Percentiles rank a stretch among this genome's conserved stretches.
Evolutionary conservation across 148 eudicot genomes (phyloP).

Genomic region (Agrostemma githago): DNA sequence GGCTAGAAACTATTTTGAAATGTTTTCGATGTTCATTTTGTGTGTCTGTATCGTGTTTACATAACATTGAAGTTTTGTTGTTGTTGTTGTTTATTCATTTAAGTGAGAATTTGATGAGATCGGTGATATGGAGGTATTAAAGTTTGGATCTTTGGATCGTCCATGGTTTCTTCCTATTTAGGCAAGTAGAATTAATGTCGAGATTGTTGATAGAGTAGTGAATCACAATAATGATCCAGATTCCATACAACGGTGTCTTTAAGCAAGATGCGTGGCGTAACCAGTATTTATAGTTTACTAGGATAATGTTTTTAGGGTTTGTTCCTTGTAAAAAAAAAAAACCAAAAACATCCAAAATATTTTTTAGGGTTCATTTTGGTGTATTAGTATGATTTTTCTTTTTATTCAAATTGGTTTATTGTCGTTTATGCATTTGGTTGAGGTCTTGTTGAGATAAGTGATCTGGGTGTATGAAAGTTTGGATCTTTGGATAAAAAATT

Average conservation of each 20-base stretch:
- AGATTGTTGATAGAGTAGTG: no score
- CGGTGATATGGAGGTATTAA: background rate
- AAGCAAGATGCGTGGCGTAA: no score
- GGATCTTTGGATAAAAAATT: background rate
- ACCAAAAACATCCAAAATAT: no score
- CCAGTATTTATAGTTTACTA: background rate
- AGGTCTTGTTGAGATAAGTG: background rate
- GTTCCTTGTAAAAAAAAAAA: no score
- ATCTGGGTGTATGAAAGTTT: slow-evolving; percentile 2
- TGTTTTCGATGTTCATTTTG: background rate
- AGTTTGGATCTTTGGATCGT: no score
- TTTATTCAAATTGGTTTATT: slow-evolving; percentile 13
- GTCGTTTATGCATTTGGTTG: background rate
- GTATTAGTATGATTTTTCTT: background rate
- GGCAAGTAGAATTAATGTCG: no score
- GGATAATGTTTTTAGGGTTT: background rate
- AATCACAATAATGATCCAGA: no score
- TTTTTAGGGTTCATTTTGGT: slow-evolving; percentile 7
- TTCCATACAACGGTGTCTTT: no score
- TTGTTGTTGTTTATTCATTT: slow-evolving; percentile 5
- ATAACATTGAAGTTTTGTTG: slow-evolving; percentile 5
- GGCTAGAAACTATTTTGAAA: no score
- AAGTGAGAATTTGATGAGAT: background rate
- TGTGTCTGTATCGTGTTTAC: background rate
- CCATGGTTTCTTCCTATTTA: no score